These are phyloP conservation scores for Macrophomina pseudophaseolina DNA, from an alignment of 2,329 filamentous ascomycete species.

Conservation along the genomic window DNA sequence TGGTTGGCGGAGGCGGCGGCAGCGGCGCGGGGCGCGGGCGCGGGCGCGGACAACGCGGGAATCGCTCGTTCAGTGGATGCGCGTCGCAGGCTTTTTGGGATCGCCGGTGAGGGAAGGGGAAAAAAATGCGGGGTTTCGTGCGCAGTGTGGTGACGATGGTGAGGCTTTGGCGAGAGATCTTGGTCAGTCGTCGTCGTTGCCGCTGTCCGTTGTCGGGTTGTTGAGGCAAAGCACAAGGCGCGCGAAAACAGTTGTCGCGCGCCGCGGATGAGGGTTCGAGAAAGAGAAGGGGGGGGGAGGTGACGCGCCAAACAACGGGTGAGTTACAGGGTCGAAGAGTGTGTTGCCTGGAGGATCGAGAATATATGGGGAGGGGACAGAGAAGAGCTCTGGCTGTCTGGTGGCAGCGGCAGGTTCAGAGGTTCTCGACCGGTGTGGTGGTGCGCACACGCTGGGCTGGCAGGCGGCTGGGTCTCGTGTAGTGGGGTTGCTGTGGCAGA, in stretches of 20 bases:
- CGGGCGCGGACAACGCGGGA: not conserved
- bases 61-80: too few relatives aligned
- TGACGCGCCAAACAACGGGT: too few relatives aligned
- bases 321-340: too few relatives aligned
- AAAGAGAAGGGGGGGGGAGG: too few relatives aligned
- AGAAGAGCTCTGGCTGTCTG: not conserved
- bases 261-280: not conserved
- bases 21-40: too few relatives aligned
- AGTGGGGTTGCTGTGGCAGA: not conserved
- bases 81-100: too few relatives aligned
- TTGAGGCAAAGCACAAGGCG: not conserved
- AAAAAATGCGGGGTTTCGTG: constrained; percentile 23
- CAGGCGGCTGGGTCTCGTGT: constrained; percentile 8
- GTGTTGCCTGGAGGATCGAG: too few relatives aligned
- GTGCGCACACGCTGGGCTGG: not conserved
- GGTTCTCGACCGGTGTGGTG: not conserved
- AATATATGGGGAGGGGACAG: too few relatives aligned
- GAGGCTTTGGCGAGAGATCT: too few relatives aligned
- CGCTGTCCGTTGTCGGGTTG: not conserved
- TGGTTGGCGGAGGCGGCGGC: not conserved
- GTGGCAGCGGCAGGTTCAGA: not conserved
- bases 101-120: not conserved
- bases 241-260: not conserved
- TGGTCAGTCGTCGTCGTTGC: not conserved
- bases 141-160: too few relatives aligned